These are phyloP conservation scores for Passiflora organensis DNA, from an alignment of 345 rosid species.

Conservation along the genomic window DNA sequence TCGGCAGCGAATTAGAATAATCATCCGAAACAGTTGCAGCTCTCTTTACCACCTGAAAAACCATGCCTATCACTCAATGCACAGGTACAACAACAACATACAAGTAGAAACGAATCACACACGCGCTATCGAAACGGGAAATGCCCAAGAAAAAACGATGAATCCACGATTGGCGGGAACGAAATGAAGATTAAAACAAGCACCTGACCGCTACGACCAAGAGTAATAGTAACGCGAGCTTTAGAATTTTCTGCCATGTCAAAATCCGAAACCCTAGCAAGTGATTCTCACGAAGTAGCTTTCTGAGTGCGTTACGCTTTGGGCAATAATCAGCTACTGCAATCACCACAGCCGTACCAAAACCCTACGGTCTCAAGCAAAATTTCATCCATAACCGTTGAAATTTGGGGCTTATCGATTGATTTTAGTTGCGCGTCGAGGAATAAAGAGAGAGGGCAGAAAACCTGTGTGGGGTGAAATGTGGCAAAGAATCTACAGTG, in stretches of 20 bases:
- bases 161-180: background rate
- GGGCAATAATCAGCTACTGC: too few species aligned
- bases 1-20: slow-evolving; percentile 29
- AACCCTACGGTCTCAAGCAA: too few species aligned
- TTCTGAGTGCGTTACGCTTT: too few species aligned
- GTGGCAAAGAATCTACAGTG: too few species aligned
- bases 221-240: slow-evolving; percentile 73
- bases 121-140: background rate
- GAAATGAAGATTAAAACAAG: background rate
- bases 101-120: background rate
- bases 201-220: slow-evolving; percentile 85
- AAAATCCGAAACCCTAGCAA: slow-evolving; percentile 32
- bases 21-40: slow-evolving; percentile 38
- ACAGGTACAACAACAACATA: background rate
- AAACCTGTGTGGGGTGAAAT: too few species aligned
- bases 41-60: slow-evolving; percentile 76
- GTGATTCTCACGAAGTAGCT: background rate
- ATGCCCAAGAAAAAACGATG: slow-evolving; percentile 2
- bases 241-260: slow-evolving; percentile 69
- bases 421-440: too few species aligned
- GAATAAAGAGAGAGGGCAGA: too few species aligned
- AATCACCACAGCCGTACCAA: too few species aligned
- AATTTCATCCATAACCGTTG: too few species aligned
- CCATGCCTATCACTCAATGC: slow-evolving; percentile 1
- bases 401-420: too few species aligned